Evolutionary conservation across 108 stramenopile genomes (phyloP).

Genomic region (Nitzschia sp.): DNA sequence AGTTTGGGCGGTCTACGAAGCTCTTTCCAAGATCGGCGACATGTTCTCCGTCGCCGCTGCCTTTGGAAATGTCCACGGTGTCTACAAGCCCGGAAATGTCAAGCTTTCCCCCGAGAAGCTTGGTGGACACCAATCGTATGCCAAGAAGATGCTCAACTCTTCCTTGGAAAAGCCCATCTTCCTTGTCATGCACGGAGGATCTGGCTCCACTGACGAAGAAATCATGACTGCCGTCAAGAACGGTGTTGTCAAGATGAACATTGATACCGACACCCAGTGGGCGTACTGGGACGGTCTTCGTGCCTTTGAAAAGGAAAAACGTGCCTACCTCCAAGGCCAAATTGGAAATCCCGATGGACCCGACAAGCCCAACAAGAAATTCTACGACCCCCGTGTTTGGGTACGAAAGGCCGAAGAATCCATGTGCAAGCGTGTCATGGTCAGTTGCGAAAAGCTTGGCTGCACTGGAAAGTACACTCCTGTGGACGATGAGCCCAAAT

Average conservation of each 20-base stretch:
- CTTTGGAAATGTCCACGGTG: slow-evolving; percentile 96
- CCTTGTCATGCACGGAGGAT: slow-evolving; percentile 98
- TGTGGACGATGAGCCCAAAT: slow-evolving; percentile 40
- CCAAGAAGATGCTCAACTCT: slow-evolving; percentile 75
- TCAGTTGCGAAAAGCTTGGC: slow-evolving; percentile 84
- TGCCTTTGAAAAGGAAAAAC: slow-evolving; percentile 78
- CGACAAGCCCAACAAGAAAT: slow-evolving; percentile 99
- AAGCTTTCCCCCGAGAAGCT: slow-evolving; percentile 85
- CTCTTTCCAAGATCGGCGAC: slow-evolving; percentile 78
- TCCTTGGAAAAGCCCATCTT: slow-evolving; percentile 78
- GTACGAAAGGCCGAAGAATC: slow-evolving; percentile 94
- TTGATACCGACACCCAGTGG: slow-evolving; percentile 99
- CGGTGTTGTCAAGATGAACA: slow-evolving; percentile 98
- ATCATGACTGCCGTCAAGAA: slow-evolving; percentile 83
- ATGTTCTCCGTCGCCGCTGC: slow-evolving; percentile 97
- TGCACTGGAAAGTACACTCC: slow-evolving; percentile 64
- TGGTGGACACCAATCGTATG: slow-evolving; percentile 84
- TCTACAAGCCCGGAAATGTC: slow-evolving; percentile 98
- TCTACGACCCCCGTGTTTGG: slow-evolving; percentile 97
- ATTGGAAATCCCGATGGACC: slow-evolving; percentile 96
- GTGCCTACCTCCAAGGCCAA: slow-evolving; percentile 90
- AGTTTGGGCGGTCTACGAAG: slow-evolving; percentile 87
- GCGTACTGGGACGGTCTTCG: slow-evolving; percentile 92
- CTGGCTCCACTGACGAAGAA: slow-evolving; percentile 93
- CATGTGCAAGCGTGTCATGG: slow-evolving; percentile 83